These are phyloP conservation scores for Geotrichum klebahnii DNA, from an alignment of 1,139 yeast genomes.

Conservation along the genomic window DNA sequence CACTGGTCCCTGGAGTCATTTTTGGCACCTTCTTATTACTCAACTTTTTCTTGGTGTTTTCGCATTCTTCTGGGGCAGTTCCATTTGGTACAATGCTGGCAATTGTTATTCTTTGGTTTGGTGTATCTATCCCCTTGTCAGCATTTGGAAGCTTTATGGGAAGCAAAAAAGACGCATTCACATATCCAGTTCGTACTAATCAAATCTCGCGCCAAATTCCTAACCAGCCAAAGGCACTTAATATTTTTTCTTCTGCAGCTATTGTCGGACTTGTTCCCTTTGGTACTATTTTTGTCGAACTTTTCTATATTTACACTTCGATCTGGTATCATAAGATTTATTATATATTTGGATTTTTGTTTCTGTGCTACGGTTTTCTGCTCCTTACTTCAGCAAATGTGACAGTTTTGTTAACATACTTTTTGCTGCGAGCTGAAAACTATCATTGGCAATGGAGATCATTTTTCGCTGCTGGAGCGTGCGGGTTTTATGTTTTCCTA, in stretches of 20 bases:
- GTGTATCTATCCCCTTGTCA: conserved; percentile 79
- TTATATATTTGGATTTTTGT: conserved; percentile 96
- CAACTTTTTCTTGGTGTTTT: conserved; percentile 77
- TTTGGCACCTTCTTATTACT: conserved; percentile 61
- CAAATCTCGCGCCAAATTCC: conserved; percentile 97
- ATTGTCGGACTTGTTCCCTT: conserved; percentile 92
- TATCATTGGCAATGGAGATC: conserved; percentile 98
- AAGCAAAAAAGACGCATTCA: conserved; percentile 56
- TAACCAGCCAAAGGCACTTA: conserved; percentile 78
- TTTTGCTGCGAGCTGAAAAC: conserved; percentile 82
- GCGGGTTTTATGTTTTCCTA: conserved; percentile 75
- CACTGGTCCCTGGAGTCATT: conserved; percentile 74
- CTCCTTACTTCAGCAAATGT: conserved; percentile 76
- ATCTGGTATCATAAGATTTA: conserved; percentile 91
- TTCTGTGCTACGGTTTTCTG: conserved; percentile 81
- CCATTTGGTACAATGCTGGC: conserved; percentile 89
- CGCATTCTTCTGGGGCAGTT: conserved; percentile 87
- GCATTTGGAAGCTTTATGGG: conserved; percentile 75
- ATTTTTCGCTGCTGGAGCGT: conserved; percentile 82
- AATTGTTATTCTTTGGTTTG: conserved; percentile 76
- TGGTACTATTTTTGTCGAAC: conserved; percentile 90
- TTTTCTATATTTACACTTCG: conserved; percentile 82
- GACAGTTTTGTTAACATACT: conserved; percentile 75
- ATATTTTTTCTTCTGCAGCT: conserved; percentile 60
- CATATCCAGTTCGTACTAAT: conserved; percentile 73